These are phyloP conservation scores for Gloeophyllum trabeum DNA, from an alignment of 768 basidiomycete species.

Conservation along the genomic window DNA sequence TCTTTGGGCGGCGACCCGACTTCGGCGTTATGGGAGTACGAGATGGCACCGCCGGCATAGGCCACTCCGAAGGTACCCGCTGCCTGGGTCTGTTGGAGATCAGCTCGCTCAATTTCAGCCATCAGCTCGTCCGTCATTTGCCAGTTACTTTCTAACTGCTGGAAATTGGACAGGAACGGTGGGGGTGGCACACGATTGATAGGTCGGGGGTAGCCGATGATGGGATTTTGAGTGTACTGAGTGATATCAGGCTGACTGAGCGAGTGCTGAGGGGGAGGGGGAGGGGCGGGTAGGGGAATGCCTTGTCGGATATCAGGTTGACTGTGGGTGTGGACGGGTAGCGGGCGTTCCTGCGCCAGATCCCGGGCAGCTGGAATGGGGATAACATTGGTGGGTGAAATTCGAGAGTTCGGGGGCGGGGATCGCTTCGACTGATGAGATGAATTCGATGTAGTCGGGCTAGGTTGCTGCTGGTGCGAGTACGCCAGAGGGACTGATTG, in stretches of 20 bases:
- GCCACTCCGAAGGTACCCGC: slow-evolving; percentile 32
- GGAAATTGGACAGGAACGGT: slow-evolving; percentile 45
- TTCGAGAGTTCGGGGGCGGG: not conserved
- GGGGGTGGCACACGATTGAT: slow-evolving; percentile 43
- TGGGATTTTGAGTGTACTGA: slow-evolving; percentile 19
- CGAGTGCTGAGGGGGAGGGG: slow-evolving; percentile 17
- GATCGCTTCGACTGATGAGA: not conserved
- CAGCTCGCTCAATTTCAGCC: slow-evolving; percentile 64
- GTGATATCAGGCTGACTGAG: slow-evolving; percentile 17
- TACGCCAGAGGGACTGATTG: not conserved
- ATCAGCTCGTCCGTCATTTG: slow-evolving; percentile 61
- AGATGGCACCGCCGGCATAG: slow-evolving; percentile 34
- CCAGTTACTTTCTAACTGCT: slow-evolving; percentile 44
- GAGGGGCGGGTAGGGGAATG: slow-evolving; percentile 21
- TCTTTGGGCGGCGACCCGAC: slow-evolving; percentile 28
- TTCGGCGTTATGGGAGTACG: slow-evolving; percentile 15
- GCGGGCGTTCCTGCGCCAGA: not conserved
- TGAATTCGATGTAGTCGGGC: not conserved
- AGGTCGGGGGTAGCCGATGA: slow-evolving; percentile 52
- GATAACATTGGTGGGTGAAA: not conserved
- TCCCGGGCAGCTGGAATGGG: too few relatives aligned
- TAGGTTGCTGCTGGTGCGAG: not conserved
- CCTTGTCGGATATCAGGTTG: slow-evolving; percentile 14
- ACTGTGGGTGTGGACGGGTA: slow-evolving; percentile 17
- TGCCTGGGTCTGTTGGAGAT: slow-evolving; percentile 45